phyloP scores from a whole-genome alignment of 1,284 basidiomycete species.

The Chiua sp. region DNA sequence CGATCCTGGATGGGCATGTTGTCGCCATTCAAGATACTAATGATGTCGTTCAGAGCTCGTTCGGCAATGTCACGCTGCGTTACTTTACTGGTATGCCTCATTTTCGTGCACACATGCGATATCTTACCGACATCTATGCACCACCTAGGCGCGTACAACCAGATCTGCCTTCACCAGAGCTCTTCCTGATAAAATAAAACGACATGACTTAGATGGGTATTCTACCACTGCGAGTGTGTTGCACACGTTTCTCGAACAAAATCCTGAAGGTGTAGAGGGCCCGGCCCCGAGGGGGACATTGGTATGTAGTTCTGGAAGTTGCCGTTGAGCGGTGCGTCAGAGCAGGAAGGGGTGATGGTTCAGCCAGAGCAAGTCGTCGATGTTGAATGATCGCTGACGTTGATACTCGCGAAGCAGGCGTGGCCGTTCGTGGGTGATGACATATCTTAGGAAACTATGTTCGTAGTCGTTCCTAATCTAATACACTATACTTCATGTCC shows the following conservation, averaged over 20 bases:
- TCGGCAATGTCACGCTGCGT: slow-evolving; percentile 44
- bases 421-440: not conserved
- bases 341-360: slow-evolving; percentile 37
- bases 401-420: slow-evolving; percentile 59
- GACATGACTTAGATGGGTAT: slow-evolving; percentile 68
- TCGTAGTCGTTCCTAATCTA: no score
- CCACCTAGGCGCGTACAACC: slow-evolving; percentile 45
- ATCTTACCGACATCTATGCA: not conserved
- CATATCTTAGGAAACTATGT: no score
- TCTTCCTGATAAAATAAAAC: slow-evolving; percentile 63
- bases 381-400: slow-evolving; percentile 78
- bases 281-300: slow-evolving; percentile 60
- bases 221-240: slow-evolving; percentile 76
- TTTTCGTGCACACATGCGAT: no score
- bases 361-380: slow-evolving; percentile 53
- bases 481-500: no score
- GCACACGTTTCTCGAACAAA: slow-evolving; percentile 69
- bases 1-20: slow-evolving; percentile 76
- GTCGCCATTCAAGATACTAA: slow-evolving; percentile 69
- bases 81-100: slow-evolving; percentile 31
- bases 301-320: slow-evolving; percentile 63
- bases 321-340: slow-evolving; percentile 49
- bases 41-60: slow-evolving; percentile 39
- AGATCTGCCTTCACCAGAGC: slow-evolving; percentile 47
- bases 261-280: slow-evolving; percentile 61